Evolutionary conservation across 1,284 basidiomycete genomes (phyloP), one percentile per base, ranked within the genome.

Genomic region (Ceratobasidium sp.): DNA sequence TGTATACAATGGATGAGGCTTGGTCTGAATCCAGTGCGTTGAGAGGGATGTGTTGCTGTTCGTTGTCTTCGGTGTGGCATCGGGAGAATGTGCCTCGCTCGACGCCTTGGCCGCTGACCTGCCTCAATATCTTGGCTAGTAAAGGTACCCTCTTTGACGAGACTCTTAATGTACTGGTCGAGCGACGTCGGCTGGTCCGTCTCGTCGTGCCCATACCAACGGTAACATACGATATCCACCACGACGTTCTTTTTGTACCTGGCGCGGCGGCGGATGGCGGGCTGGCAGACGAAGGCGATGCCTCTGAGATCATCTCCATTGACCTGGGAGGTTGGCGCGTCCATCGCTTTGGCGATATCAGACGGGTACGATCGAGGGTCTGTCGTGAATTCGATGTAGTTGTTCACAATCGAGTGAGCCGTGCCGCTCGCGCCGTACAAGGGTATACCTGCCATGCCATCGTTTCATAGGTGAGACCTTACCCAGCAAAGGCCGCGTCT

Each of bases 41-140:
- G 75, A 99, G 85, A 3, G 97, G 94, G 50, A 94, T 85, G 84
- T 97, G 98, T 81, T 95, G 94, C 79, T 89, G 86, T 85, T 99
- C 97, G 80, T 91, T 98, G 81, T 87, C 87, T 85, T 99, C 92
- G 57, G 97, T 96, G 81, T 99, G 98, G 71, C 98, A 94, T 83
- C 99, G 98, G n/a, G 97, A 99, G 88, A 99, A 99, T 8, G 98
- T 99, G 73, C 98, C 98, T 83, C 98, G 93, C 85, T 99, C 98
- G 72, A 99, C 97, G 83, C 99, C 98, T 85, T 99, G 98, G 59
- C 98, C 98, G 0, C 96, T 98, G 1, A 99, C 87, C 80, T 98
- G 94, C 96, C 82, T 98, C 96, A 76, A 99, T 96, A 82, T 99
- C 96, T 84, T 94, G 92, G 83, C 97, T 91, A 57, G 96, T 96